Conservation (phyloP, 257 asterid species). For the Oldenlandia corymbosa region DNA sequence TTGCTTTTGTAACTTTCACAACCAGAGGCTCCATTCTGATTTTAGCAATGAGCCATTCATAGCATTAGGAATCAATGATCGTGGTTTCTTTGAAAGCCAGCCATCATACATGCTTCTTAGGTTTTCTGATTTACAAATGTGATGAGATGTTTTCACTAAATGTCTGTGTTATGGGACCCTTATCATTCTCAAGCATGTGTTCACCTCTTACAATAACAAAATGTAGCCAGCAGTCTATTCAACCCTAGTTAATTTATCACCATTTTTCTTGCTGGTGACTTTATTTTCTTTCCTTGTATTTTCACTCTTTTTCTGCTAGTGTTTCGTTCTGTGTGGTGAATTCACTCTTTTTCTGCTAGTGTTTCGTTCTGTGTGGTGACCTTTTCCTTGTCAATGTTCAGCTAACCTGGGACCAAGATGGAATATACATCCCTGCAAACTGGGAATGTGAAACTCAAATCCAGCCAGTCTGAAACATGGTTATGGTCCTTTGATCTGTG, state of each 20-base stretch:
- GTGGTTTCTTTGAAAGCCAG: background rate
- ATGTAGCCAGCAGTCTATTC: background rate
- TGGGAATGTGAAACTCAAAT: background rate
- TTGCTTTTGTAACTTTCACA: background rate
- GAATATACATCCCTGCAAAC: background rate
- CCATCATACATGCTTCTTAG: background rate
- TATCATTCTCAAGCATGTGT: background rate
- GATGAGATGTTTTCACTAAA: background rate
- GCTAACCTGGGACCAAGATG: background rate
- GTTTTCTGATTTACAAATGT: background rate
- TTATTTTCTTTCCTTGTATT: background rate
- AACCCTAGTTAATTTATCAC: background rate
- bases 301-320: background rate
- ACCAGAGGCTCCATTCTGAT: background rate
- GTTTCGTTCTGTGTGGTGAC: background rate
- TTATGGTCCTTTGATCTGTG: background rate
- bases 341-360: too few species aligned
- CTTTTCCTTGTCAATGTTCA: conserved; percentile 1
- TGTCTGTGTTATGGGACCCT: background rate
- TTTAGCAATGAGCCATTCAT: background rate
- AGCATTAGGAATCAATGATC: background rate
- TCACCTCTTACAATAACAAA: background rate
- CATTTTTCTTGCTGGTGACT: background rate
- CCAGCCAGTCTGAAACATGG: background rate
- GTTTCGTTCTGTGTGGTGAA: too few species aligned